Conservation (phyloP, 2,329 filamentous ascomycete genomes). For the Grosmannia serpens region DNA sequence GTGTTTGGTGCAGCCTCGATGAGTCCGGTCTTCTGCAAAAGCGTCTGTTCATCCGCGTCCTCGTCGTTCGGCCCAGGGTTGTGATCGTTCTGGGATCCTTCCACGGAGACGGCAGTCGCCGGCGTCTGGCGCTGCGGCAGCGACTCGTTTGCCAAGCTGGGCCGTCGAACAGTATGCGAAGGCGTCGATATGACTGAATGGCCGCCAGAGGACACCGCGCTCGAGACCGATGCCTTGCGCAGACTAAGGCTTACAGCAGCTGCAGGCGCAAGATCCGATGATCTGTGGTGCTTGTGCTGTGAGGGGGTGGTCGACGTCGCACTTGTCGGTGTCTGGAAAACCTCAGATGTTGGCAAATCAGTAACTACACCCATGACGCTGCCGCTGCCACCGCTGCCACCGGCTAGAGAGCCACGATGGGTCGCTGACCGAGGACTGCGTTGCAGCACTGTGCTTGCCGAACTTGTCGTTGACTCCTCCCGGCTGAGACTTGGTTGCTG, state of each 20-base stretch:
- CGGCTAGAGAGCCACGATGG: slow-evolving; percentile 17
- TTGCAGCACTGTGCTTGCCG: slow-evolving; percentile 17
- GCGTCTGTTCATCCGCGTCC: slow-evolving; percentile 56
- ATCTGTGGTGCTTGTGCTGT: slow-evolving; percentile 25
- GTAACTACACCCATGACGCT: slow-evolving; percentile 11
- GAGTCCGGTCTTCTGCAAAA: slow-evolving; percentile 57
- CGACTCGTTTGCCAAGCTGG: slow-evolving; percentile 12
- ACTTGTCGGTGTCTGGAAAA: slow-evolving; percentile 37
- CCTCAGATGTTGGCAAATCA: slow-evolving; percentile 29
- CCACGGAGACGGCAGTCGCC: neutral
- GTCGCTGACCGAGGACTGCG: slow-evolving; percentile 25
- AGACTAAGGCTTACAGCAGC: slow-evolving; percentile 21
- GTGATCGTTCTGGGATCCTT: slow-evolving; percentile 16
- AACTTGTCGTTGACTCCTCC: slow-evolving; percentile 24
- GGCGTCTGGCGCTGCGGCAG: neutral
- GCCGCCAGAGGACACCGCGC: slow-evolving; percentile 25
- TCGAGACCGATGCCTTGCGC: slow-evolving; percentile 33
- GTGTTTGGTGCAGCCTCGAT: slow-evolving; percentile 28
- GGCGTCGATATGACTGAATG: slow-evolving; percentile 21
- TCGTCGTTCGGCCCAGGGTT: neutral
- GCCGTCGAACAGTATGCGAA: slow-evolving; percentile 19
- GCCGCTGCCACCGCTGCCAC: slow-evolving; percentile 4
- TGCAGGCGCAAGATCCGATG: slow-evolving; percentile 29
- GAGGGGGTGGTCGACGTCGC: slow-evolving; percentile 23
- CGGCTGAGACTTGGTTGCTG: slow-evolving; percentile 14